Evolutionary conservation across 257 asterid species (phyloP), one percentile per base, ranked within the genome.

Genomic region (Solanum chiquidenum): DNA sequence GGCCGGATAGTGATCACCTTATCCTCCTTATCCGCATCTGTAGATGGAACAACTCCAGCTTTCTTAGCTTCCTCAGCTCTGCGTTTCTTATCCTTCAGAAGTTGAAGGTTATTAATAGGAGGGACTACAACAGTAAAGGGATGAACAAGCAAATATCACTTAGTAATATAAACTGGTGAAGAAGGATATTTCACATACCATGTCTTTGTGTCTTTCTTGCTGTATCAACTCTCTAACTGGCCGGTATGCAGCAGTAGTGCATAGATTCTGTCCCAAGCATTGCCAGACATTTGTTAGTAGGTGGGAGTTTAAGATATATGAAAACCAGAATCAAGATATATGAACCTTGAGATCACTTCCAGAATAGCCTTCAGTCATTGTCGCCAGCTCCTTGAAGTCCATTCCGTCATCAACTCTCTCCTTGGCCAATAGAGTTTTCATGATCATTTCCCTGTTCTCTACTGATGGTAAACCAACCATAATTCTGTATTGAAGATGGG

Each of bases 341-440:
- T 68, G 42, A 96, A 96, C 99, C 99, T 96, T 96, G 71, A 96
- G 85, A 92, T 94, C 99, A 90, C 99, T 95, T 58, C 98, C 99
- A 71, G 94, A 92, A 88, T 90, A 96, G 88, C 99, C 99, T 88
- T 95, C 98, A 4, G 98, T 94, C 95, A 94, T 92, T 16, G 90
- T 86, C 55, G 95, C 99, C 64, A 96, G 95, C 93, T 94, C 98
- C 80, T 86, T 88, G 68, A 91, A 94, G 88, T 96, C 94, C 82
- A 95, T 80, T 37, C 88, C 90, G 33, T 91, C 91, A 11, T 93
- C 96, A 75, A 92, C 93, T 88, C 86, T 93, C 91, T 96, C 98
- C 86, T 96, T 95, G 23, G 96, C 92, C 89, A 96, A 76, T 34
- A 95, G 88, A 7, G 98, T 95, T 91, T 90, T 95, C 40, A 96